A percentile compares a stretch with the other conserved stretches of the same genome.
Evolutionary conservation across 345 rosid species (phyloP).

Genomic region (Rhodamnia rubescens): DNA sequence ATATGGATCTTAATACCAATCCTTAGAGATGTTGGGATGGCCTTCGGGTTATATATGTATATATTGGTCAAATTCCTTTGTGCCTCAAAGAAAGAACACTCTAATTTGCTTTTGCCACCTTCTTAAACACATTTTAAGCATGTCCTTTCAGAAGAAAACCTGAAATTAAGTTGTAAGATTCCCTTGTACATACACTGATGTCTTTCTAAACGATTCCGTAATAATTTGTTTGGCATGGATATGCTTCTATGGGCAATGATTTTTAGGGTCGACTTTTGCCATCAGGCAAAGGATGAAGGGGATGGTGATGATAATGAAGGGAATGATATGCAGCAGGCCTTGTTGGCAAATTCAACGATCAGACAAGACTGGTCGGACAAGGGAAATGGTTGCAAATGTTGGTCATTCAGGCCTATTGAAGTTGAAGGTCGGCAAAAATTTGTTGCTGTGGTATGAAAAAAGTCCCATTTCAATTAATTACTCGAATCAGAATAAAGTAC

Average conservation of each 20-base stretch:
- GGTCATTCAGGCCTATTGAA: constrained; percentile 32
- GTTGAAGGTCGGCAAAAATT: constrained; percentile 51
- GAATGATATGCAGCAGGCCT: constrained; percentile 20
- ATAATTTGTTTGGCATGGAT: constrained; percentile 10
- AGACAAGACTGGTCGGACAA: background rate
- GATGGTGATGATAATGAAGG: constrained; percentile 41
- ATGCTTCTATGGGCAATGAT: constrained; percentile 25
- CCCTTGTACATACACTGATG: background rate
- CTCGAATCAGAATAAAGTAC: background rate
- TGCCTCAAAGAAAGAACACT: background rate
- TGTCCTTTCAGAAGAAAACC: background rate
- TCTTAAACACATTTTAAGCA: background rate
- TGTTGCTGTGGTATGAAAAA: constrained; percentile 34
- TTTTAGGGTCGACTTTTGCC: constrained; percentile 73
- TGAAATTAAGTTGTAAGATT: background rate
- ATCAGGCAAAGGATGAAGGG: constrained; percentile 50
- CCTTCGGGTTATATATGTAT: background rate
- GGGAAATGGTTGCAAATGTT: constrained; percentile 28
- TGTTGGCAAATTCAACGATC: constrained; percentile 22
- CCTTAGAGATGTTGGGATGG: background rate
- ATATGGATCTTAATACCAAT: background rate
- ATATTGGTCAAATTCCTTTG: background rate
- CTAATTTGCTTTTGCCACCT: background rate
- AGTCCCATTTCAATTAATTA: background rate
- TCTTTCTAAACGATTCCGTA: background rate